These are phyloP conservation scores for Penicillium frequentans DNA, from an alignment of 2,329 filamentous ascomycete species.

Conservation along the genomic window DNA sequence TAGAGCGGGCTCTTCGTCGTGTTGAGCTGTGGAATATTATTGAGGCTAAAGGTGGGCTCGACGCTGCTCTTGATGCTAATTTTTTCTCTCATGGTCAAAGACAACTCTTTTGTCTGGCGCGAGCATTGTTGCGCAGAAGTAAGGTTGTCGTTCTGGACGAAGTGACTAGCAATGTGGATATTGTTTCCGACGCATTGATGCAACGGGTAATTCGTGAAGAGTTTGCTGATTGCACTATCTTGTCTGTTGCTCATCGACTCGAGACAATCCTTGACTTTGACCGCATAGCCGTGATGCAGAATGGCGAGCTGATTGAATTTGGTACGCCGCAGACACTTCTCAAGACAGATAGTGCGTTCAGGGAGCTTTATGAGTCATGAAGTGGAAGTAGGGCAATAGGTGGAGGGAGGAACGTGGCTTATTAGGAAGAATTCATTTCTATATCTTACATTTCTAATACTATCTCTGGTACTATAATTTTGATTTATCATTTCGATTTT, in stretches of 20 bases:
- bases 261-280: conserved; percentile 13
- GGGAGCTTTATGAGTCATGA: too few species aligned
- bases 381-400: too few species aligned
- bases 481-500: too few species aligned
- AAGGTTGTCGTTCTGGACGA: conserved; percentile 30
- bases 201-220: conserved; percentile 49
- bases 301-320: not conserved
- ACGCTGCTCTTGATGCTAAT: conserved; percentile 34
- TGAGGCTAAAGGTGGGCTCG: conserved; percentile 39
- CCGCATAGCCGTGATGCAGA: conserved; percentile 11
- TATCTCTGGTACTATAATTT: too few species aligned
- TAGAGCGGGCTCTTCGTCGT: conserved; percentile 40
- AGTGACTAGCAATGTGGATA: conserved; percentile 44
- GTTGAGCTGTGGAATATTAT: conserved; percentile 48
- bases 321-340: too few species aligned
- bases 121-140: conserved; percentile 40
- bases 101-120: conserved; percentile 52
- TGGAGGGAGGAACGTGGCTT: too few species aligned
- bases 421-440: too few species aligned
- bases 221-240: conserved; percentile 55
- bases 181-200: conserved; percentile 52
- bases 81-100: conserved; percentile 50
- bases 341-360: too few species aligned
- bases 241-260: conserved; percentile 50
- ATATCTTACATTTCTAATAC: too few species aligned